Conservation (phyloP, 1,284 basidiomycete genomes). For the Puccinia novopanici region DNA sequence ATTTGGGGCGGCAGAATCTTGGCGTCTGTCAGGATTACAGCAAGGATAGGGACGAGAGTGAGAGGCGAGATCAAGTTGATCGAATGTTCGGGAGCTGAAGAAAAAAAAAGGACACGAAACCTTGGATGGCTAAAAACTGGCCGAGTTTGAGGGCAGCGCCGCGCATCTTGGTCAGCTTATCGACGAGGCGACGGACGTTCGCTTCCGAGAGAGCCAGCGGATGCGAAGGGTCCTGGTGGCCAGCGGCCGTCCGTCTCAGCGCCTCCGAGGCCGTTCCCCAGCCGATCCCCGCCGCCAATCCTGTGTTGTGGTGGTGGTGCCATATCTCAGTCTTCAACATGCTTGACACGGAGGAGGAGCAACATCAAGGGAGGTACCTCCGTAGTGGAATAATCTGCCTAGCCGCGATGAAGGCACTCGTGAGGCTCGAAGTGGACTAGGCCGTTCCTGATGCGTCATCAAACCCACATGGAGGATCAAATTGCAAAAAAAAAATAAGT, state of each 20-base stretch:
- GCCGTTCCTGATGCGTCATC: not conserved
- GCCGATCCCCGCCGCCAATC: slow-evolving; percentile 62
- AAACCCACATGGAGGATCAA: too few species aligned
- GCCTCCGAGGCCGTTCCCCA: slow-evolving; percentile 63
- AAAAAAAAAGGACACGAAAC: too few species aligned
- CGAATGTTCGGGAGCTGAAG: too few species aligned
- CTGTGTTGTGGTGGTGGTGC: too few species aligned
- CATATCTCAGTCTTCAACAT: too few species aligned
- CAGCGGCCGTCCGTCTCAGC: slow-evolving; percentile 59
- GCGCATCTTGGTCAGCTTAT: slow-evolving; percentile 89
- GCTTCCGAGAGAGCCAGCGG: slow-evolving; percentile 75
- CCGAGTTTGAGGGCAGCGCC: slow-evolving; percentile 95
- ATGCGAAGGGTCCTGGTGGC: not conserved
- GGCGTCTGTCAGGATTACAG: too few species aligned
- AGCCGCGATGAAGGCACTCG: slow-evolving; percentile 83
- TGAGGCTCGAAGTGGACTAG: slow-evolving; percentile 67
- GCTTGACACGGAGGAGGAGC: too few species aligned
- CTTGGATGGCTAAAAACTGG: slow-evolving; percentile 97
- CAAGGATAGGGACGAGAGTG: too few species aligned
- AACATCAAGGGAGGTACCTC: too few species aligned
- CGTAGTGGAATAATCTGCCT: slow-evolving; percentile 86
- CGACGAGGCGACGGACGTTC: slow-evolving; percentile 84
- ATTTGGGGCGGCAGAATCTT: slow-evolving; percentile 84
- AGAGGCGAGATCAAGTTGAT: too few species aligned
- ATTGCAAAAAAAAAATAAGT: too few species aligned